Evolutionary conservation across 2,329 filamentous ascomycete genomes (phyloP), one percentile per base, ranked within the genome.

Genomic region (Scleromitrula shiraiana): DNA sequence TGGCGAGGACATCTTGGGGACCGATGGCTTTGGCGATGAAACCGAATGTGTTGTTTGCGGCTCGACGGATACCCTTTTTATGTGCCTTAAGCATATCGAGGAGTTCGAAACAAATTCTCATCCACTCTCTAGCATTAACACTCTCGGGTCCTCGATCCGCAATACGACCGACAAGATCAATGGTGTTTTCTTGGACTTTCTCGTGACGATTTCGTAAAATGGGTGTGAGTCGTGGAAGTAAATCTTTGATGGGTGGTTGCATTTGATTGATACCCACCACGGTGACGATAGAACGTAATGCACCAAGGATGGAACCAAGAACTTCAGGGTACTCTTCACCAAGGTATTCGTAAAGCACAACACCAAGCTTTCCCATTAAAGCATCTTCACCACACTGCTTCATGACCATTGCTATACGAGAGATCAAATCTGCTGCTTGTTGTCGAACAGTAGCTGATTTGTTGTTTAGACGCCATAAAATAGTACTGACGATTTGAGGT

Each of bases 21-120:
- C 93, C 93, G 61, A 98, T 98, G 51, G 93, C 93, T 70, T 98
- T 98, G 65, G 93, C 93, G 62, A 98, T 98, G 76, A 96, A 98
- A 66, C 93, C 93, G 62, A 98, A 98, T 0, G 93, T 98, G 73
- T 98, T 98, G 78, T 98, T 98, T 59, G 93, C 94, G 19, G 93
- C 93, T 67, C 93, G 85, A 56, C 93, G 86, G 59, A 98, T 98
- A 56, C 93, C 94, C 76, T 98, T 98, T 72, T 98, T 98, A 75
- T 98, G 93, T 6, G 93, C 93, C 70, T 98, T 98, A 62, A 98
- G 79, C 93, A 98, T 98, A 69, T 98, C 93, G 24, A 98, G 80
- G 46, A 98, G 75, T 71, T 98, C 93, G 68, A 98, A 98, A 71
- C 93, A 98, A 66, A 98, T 98, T 65, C 93, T 83, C 94, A 98